phyloP scores from a whole-genome alignment of 768 basidiomycete species.

The Gautieria morchelliformis region DNA sequence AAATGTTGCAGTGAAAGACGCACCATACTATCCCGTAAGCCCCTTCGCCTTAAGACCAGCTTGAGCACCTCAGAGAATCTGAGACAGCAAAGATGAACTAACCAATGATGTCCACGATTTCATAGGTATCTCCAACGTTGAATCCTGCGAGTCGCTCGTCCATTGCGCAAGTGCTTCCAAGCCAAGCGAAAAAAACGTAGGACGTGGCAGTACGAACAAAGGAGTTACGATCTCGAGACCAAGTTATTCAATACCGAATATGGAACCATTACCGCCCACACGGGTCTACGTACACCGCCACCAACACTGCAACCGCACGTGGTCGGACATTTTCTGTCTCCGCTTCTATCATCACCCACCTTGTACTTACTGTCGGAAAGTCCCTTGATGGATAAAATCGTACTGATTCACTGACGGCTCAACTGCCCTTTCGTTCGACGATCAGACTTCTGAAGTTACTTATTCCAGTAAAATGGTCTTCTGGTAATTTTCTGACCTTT shows the following conservation, averaged over 20 bases:
- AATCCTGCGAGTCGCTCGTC: conserved; percentile 34
- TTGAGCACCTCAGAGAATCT: not conserved
- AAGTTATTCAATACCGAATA: not conserved
- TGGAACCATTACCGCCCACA: not conserved
- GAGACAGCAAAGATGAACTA: not conserved
- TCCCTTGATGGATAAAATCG: no score
- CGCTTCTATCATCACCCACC: not conserved
- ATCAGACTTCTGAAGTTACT: not conserved
- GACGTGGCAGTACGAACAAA: not conserved
- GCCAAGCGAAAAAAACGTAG: not conserved
- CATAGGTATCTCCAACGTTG: conserved; percentile 33
- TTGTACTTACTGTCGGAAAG: no score
- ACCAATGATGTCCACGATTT: conserved; percentile 13
- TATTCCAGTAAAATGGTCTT: no score
- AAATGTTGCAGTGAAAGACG: conserved; percentile 5
- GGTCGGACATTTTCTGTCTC: not conserved
- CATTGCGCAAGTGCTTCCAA: not conserved
- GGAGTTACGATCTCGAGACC: conserved; percentile 2
- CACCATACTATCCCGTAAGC: conserved; percentile 90
- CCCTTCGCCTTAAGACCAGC: conserved; percentile 78
- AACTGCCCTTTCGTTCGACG: not conserved
- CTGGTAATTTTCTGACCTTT: no score
- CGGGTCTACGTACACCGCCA: not conserved
- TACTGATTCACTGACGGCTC: not conserved
- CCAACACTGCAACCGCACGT: not conserved